Percentiles rank a stretch among this genome's conserved stretches.
Evolutionary conservation across 768 basidiomycete genomes (phyloP).

Genomic region (Rhodotorula toruloides): DNA sequence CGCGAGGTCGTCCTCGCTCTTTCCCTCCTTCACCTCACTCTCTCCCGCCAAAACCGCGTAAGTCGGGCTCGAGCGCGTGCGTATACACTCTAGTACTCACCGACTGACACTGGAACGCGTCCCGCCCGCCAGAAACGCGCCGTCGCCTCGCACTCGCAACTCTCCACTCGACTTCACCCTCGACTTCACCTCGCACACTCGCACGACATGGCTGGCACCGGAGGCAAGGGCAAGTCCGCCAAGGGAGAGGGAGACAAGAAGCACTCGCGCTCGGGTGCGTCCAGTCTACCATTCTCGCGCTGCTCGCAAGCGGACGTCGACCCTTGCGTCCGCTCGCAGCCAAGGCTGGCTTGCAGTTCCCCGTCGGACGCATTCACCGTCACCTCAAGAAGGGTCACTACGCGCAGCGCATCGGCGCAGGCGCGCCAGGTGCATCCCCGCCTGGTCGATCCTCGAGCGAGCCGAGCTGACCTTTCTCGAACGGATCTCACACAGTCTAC

Average conservation of each 20-base stretch:
- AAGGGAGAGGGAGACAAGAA: neutral
- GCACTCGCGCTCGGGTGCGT: neutral
- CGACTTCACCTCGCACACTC: neutral
- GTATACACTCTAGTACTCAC: too few relatives aligned
- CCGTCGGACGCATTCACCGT: neutral
- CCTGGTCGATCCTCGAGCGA: too few relatives aligned
- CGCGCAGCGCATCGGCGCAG: neutral
- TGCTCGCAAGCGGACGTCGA: neutral
- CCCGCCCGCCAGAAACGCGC: too few relatives aligned
- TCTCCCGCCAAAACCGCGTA: too few relatives aligned
- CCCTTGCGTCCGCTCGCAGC: too few relatives aligned
- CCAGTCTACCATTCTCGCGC: too few relatives aligned
- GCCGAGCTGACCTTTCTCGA: neutral
- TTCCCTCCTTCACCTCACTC: too few relatives aligned
- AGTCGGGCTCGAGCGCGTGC: too few relatives aligned
- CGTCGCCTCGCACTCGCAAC: too few relatives aligned
- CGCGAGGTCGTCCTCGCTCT: too few relatives aligned
- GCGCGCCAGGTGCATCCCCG: neutral
- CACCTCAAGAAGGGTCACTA: neutral
- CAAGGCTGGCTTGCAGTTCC: constrained; percentile 6
- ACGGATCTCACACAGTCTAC: constrained; percentile 13
- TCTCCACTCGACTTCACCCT: neutral
- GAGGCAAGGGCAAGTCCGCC: neutral
- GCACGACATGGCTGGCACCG: neutral
- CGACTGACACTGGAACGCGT: too few relatives aligned